A percentile compares a stretch with the other conserved stretches of the same genome.
Conservation (phyloP, 2,329 filamentous ascomycete genomes). For the Curvularia eragrostidis region DNA sequence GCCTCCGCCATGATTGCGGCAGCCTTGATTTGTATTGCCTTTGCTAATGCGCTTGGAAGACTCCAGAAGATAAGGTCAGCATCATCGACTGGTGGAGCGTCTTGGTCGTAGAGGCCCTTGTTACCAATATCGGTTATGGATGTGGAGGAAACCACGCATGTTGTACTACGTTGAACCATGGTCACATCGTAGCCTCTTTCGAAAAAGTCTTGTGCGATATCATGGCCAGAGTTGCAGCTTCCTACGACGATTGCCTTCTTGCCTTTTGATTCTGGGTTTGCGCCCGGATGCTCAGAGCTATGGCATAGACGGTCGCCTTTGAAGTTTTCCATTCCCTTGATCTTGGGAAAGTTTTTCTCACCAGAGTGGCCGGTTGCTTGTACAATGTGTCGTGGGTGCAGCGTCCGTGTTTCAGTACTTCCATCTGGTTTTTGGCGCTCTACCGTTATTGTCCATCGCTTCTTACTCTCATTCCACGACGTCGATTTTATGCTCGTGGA, state of each 20-base stretch:
- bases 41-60: conserved; percentile 45
- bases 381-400: conserved; percentile 41
- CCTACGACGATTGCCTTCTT: conserved; percentile 57
- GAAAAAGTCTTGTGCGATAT: conserved; percentile 58
- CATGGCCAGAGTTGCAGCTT: conserved; percentile 58
- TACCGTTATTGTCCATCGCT: conserved; percentile 50
- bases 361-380: conserved; percentile 44
- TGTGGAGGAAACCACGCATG: conserved; percentile 45
- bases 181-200: conserved; percentile 54
- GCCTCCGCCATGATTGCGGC: conserved; percentile 37
- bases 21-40: conserved; percentile 36
- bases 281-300: conserved; percentile 41
- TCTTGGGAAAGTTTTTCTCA: conserved; percentile 41
- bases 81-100: conserved; percentile 36
- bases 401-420: conserved; percentile 29
- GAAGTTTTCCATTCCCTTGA: conserved; percentile 45
- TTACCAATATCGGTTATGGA: conserved; percentile 39
- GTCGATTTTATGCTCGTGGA: conserved; percentile 48
- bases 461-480: conserved; percentile 47
- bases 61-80: conserved; percentile 43
- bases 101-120: conserved; percentile 41
- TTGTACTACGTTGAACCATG: conserved; percentile 55
- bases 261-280: conserved; percentile 44
- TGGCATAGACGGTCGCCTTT: conserved; percentile 47
- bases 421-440: conserved; percentile 33